Percentiles rank a stretch among this genome's conserved stretches.
Evolutionary conservation across 306 rosid species (phyloP).

Genomic region (Mimosa bimucronata): DNA sequence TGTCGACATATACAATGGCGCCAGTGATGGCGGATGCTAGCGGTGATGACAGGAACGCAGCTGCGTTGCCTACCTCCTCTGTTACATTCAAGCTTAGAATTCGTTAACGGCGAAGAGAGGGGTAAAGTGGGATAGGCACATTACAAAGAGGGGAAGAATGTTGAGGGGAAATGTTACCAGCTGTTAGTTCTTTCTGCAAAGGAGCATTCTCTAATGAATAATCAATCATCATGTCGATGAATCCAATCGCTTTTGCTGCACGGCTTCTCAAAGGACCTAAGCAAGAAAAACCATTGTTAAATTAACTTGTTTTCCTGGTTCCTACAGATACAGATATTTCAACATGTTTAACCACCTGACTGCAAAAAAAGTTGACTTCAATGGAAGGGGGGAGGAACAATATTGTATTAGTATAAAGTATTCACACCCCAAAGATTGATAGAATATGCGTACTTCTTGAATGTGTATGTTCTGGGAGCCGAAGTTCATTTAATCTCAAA

Average conservation of each 20-base stretch:
- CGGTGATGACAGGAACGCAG: slow-evolving; percentile 85
- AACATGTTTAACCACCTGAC: background rate
- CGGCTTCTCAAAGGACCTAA: slow-evolving; percentile 95
- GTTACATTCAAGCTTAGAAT: slow-evolving; percentile 38
- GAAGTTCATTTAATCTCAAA: too few species aligned
- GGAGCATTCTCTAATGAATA: slow-evolving; percentile 86
- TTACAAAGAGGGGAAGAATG: slow-evolving; percentile 25
- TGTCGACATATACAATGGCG: slow-evolving; percentile 73
- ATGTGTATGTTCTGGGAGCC: too few species aligned
- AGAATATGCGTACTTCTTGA: background rate
- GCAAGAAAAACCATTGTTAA: background rate
- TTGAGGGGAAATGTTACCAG: slow-evolving; percentile 53
- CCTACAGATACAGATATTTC: background rate
- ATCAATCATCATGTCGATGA: slow-evolving; percentile 95
- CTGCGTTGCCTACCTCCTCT: slow-evolving; percentile 88
- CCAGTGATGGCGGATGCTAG: slow-evolving; percentile 93
- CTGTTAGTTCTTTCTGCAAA: slow-evolving; percentile 79
- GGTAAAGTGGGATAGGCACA: background rate
- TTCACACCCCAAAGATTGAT: background rate
- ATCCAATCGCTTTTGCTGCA: slow-evolving; percentile 95
- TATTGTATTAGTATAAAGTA: background rate
- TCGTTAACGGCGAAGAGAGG: background rate
- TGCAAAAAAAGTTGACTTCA: background rate
- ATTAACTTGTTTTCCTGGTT: background rate
- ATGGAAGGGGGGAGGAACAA: background rate